Percentiles rank a stretch among this genome's conserved stretches.
Evolutionary conservation across 2,329 filamentous ascomycete genomes (phyloP).

Genomic region (Aspergillus sp.): DNA sequence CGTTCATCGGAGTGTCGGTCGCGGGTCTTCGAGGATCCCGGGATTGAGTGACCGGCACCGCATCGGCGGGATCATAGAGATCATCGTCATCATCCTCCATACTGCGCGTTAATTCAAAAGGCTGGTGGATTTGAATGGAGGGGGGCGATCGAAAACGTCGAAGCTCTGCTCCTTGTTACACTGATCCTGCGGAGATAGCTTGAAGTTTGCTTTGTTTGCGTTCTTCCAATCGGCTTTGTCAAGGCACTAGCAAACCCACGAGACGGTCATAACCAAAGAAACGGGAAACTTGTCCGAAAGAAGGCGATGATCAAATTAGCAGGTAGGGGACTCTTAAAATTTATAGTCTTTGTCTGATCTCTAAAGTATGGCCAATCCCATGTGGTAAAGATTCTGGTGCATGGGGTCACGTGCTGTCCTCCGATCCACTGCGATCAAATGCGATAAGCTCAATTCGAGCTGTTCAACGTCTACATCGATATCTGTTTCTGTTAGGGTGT

Average conservation of each 20-base stretch:
- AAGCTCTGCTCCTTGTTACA: slow-evolving; percentile 18
- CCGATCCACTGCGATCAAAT: background rate
- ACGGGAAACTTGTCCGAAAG: background rate
- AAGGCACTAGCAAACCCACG: background rate
- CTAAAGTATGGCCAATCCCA: background rate
- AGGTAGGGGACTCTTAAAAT: background rate
- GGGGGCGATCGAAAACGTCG: slow-evolving; percentile 4
- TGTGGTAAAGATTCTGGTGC: background rate
- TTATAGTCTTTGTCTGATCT: background rate
- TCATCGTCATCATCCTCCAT: slow-evolving; percentile 52
- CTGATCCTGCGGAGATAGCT: slow-evolving; percentile 19
- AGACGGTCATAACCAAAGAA: background rate
- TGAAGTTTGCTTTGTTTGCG: slow-evolving; percentile 26
- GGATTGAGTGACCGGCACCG: slow-evolving; percentile 30
- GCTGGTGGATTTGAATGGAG: background rate
- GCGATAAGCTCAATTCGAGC: background rate
- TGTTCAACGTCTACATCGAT: background rate
- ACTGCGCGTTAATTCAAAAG: slow-evolving; percentile 16
- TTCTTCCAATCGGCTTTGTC: background rate
- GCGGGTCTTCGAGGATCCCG: slow-evolving; percentile 29
- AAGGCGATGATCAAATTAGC: background rate
- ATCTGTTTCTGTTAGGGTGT: background rate
- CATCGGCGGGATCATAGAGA: slow-evolving; percentile 45
- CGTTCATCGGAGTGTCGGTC: slow-evolving; percentile 30
- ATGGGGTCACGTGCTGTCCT: background rate